These are phyloP conservation scores for Penicillium subrubescens DNA, from an alignment of 495 filamentous ascomycete genomes.

Conservation along the genomic window DNA sequence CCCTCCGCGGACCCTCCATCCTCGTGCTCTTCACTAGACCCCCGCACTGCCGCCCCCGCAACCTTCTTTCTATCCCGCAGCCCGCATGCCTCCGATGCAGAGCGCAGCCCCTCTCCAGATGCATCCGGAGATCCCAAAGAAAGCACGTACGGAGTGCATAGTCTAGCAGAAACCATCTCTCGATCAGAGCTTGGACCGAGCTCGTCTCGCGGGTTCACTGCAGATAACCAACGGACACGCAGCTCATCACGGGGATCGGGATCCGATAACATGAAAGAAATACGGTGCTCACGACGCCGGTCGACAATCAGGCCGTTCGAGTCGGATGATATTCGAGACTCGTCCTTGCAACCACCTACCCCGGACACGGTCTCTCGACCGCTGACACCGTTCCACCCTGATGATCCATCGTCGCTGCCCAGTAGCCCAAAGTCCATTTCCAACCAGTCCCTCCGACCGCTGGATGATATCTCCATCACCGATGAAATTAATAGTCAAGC, in stretches of 20 bases:
- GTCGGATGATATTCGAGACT: slow-evolving; percentile 20
- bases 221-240: slow-evolving; percentile 11
- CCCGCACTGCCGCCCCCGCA: slow-evolving; percentile 42
- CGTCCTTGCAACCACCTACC: slow-evolving; percentile 24
- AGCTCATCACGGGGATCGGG: slow-evolving; percentile 29
- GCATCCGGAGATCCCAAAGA: slow-evolving; percentile 29
- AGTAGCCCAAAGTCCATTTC: slow-evolving; percentile 57
- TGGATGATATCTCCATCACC: slow-evolving; percentile 53
- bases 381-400: slow-evolving; percentile 49
- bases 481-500: slow-evolving; percentile 54
- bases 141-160: slow-evolving; percentile 65
- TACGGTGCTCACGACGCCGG: slow-evolving; percentile 25
- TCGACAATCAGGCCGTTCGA: slow-evolving; percentile 41
- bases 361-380: slow-evolving; percentile 40
- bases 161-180: slow-evolving; percentile 58
- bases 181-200: slow-evolving; percentile 20
- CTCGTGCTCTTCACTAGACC: slow-evolving; percentile 36
- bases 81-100: slow-evolving; percentile 28
- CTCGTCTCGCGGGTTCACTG: slow-evolving; percentile 10
- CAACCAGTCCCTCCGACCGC: slow-evolving; percentile 48
- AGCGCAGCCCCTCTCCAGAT: slow-evolving; percentile 30
- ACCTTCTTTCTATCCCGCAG: slow-evolving; percentile 52
- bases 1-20: slow-evolving; percentile 34
- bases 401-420: slow-evolving; percentile 49
- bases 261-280: slow-evolving; percentile 31